A percentile compares a stretch with the other conserved stretches of the same genome.
Evolutionary conservation across 768 basidiomycete genomes (phyloP).

Genomic region (Grammothele lineata): DNA sequence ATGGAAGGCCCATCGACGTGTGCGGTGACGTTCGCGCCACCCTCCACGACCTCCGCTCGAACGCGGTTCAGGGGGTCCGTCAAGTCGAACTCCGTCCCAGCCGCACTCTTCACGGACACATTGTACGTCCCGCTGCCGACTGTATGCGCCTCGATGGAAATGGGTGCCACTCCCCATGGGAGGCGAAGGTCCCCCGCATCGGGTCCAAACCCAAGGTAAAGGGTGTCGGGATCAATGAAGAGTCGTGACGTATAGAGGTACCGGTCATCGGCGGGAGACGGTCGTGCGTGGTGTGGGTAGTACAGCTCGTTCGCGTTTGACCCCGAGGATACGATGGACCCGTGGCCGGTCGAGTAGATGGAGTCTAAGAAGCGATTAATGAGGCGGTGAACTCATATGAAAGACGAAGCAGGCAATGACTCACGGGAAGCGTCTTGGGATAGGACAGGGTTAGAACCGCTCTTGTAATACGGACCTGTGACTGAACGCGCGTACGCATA

Average conservation of each 20-base stretch:
- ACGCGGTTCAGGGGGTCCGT: neutral
- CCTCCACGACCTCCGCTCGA: neutral
- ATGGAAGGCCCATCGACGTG: neutral
- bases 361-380: neutral
- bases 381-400: neutral
- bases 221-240: slow-evolving; percentile 4
- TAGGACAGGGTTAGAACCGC: slow-evolving; percentile 1
- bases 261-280: neutral
- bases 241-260: slow-evolving; percentile 1
- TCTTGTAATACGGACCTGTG: slow-evolving; percentile 1
- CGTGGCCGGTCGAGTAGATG: slow-evolving; percentile 3
- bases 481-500: neutral
- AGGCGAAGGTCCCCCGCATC: slow-evolving; percentile 1
- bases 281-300: slow-evolving; percentile 4
- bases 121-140: neutral
- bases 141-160: neutral
- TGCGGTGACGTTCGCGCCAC: neutral
- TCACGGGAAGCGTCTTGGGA: slow-evolving; percentile 1
- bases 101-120: neutral
- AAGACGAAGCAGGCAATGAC: neutral
- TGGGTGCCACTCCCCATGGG: slow-evolving; percentile 1
- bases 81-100: neutral
- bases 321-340: neutral
- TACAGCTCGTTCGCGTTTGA: slow-evolving; percentile 1
- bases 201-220: slow-evolving; percentile 1